Evolutionary conservation across 139 green algal genomes (phyloP).

Genomic region (Micractinium conductrix): DNA sequence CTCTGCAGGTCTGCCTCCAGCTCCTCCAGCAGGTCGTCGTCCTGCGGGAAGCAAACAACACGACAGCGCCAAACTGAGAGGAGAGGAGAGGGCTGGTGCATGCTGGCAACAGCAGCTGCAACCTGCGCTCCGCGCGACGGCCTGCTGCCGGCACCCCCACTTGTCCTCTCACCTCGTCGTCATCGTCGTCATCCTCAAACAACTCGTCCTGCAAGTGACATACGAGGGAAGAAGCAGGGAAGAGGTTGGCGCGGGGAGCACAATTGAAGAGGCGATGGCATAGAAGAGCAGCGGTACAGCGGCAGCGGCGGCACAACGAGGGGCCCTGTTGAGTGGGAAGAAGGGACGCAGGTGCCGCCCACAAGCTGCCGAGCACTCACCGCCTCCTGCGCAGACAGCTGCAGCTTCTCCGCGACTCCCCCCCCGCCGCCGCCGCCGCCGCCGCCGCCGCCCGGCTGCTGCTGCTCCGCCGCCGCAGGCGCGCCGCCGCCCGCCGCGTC

Average conservation of each 20-base stretch:
- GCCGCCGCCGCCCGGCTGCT: background rate
- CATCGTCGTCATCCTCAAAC: constrained; percentile 58
- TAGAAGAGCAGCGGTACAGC: background rate
- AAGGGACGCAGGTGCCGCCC: background rate
- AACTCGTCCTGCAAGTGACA: constrained; percentile 44
- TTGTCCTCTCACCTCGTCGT: too few species aligned
- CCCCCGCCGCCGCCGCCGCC: too few species aligned
- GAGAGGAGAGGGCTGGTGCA: too few species aligned
- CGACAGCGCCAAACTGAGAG: too few species aligned
- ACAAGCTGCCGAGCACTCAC: background rate
- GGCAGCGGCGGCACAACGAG: background rate
- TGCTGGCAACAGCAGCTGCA: too few species aligned
- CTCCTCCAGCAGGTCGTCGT: constrained; percentile 52
- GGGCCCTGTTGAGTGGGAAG: background rate
- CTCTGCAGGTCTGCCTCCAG: constrained; percentile 42
- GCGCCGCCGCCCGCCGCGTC: constrained; percentile 13
- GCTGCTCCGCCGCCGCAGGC: background rate
- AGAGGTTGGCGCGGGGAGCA: background rate
- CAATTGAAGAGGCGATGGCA: too few species aligned
- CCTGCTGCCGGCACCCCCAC: too few species aligned
- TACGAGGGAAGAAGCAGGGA: background rate
- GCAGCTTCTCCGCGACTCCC: constrained; percentile 12
- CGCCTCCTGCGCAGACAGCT: constrained; percentile 42
- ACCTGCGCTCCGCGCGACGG: too few species aligned
- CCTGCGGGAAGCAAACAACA: too few species aligned